phyloP scores from a whole-genome alignment of 2,329 filamentous ascomycete genomes.

The Dactylonectria estremocensis region DNA sequence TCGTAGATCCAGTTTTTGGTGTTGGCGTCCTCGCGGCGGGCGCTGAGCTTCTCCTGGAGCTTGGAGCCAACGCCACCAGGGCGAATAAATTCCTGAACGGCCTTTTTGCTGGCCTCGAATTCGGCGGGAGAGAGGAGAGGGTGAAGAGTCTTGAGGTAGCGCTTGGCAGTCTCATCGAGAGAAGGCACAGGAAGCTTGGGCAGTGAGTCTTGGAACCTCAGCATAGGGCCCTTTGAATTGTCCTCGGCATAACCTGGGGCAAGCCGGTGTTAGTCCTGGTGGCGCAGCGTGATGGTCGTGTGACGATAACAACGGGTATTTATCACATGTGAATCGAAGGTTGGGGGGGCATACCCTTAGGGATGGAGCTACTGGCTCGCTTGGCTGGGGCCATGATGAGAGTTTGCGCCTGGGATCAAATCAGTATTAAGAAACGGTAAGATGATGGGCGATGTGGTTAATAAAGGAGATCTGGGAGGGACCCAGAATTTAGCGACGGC shows the following conservation, averaged over 20 bases:
- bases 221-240: conserved; percentile 82
- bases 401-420: conserved; percentile 38
- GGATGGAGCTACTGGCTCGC: conserved; percentile 72
- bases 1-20: conserved; percentile 95
- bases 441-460: background rate
- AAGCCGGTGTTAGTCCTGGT: conserved; percentile 35
- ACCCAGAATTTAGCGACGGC: background rate
- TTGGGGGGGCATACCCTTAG: conserved; percentile 59
- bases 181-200: conserved; percentile 84
- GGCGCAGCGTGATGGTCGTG: background rate
- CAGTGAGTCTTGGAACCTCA: conserved; percentile 89
- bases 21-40: conserved; percentile 83
- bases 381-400: conserved; percentile 67
- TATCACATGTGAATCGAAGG: conserved; percentile 19
- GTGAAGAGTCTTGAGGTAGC: conserved; percentile 86
- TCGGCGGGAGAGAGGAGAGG: conserved; percentile 80
- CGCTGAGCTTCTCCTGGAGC: conserved; percentile 90
- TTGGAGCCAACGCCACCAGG: conserved; percentile 87
- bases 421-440: conserved; percentile 26
- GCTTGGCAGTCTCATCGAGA: conserved; percentile 84
- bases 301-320: background rate
- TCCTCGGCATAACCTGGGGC: conserved; percentile 83
- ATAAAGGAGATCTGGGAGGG: background rate
- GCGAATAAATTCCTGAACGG: conserved; percentile 89
- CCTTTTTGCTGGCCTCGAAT: conserved; percentile 81